A percentile compares a stretch with the other conserved stretches of the same genome.
These are phyloP conservation scores for Aspergillus clavatus DNA, from an alignment of 2,329 filamentous ascomycete species.

Conservation along the genomic window DNA sequence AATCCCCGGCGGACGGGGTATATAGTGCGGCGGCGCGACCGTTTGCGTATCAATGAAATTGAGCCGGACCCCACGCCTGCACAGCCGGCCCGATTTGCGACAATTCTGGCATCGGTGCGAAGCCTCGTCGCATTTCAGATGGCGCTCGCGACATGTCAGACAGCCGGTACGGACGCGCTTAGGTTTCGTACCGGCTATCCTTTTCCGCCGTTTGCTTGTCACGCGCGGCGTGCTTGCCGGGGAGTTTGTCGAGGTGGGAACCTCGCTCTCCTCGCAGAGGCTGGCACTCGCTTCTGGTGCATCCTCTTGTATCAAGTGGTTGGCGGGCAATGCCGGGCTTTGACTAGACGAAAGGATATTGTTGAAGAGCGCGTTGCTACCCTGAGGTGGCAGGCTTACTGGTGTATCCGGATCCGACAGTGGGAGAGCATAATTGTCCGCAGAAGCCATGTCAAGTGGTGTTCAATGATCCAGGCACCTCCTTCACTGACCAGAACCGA, in stretches of 20 bases:
- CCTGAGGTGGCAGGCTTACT: constrained; percentile 11
- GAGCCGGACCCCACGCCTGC: constrained; percentile 77
- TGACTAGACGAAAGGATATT: background rate
- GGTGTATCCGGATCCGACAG: constrained; percentile 19
- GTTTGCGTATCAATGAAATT: constrained; percentile 88
- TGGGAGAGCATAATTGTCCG: constrained; percentile 16
- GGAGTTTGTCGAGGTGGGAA: constrained; percentile 11
- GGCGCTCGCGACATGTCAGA: constrained; percentile 80
- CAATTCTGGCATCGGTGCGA: constrained; percentile 68
- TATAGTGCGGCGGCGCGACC: constrained; percentile 58
- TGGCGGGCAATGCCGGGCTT: background rate
- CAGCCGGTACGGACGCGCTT: constrained; percentile 86
- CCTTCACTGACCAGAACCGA: background rate
- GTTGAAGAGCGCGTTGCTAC: constrained; percentile 4
- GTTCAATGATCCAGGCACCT: background rate
- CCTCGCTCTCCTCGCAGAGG: constrained; percentile 8
- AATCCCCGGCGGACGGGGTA: constrained; percentile 62
- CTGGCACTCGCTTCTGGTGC: constrained; percentile 9
- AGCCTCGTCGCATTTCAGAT: constrained; percentile 86
- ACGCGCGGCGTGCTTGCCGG: constrained; percentile 7
- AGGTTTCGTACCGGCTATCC: constrained; percentile 53
- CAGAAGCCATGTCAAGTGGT: constrained; percentile 17
- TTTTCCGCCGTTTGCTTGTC: constrained; percentile 20
- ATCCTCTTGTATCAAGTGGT: background rate
- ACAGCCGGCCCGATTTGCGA: constrained; percentile 77